These are phyloP conservation scores for Fusarium fujikuroi DNA, from an alignment of 2,329 filamentous ascomycete genomes.

Conservation along the genomic window DNA sequence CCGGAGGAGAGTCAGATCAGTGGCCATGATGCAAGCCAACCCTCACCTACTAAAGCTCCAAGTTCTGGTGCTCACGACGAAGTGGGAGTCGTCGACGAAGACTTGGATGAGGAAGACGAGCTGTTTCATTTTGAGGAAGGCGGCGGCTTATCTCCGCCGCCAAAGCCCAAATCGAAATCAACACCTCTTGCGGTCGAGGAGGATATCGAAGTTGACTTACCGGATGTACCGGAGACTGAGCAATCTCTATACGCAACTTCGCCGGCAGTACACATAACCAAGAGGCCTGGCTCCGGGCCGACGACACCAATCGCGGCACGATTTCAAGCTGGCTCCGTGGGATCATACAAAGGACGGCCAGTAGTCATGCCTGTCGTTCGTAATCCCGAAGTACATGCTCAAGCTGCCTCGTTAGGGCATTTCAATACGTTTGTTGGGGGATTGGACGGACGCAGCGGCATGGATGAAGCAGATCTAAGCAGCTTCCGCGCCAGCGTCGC, in stretches of 20 bases:
- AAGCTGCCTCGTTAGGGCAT: slow-evolving; percentile 60
- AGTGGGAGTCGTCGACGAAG: slow-evolving; percentile 13
- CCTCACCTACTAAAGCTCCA: slow-evolving; percentile 11
- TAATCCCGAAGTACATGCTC: slow-evolving; percentile 60
- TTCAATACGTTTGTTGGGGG: slow-evolving; percentile 64
- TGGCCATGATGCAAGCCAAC: slow-evolving; percentile 1
- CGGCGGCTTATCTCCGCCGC: slow-evolving; percentile 48
- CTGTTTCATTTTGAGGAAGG: slow-evolving; percentile 62
- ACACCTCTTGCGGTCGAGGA: slow-evolving; percentile 47
- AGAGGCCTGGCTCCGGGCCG: slow-evolving; percentile 41
- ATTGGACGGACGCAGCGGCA: slow-evolving; percentile 61
- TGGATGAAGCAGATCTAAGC: slow-evolving; percentile 58
- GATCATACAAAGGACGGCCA: slow-evolving; percentile 65
- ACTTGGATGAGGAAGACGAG: slow-evolving; percentile 48
- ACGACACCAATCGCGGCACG: slow-evolving; percentile 49
- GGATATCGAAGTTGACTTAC: slow-evolving; percentile 47
- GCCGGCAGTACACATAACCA: slow-evolving; percentile 55
- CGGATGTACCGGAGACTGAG: slow-evolving; percentile 37
- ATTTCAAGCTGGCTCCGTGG: slow-evolving; percentile 56
- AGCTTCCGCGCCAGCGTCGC: slow-evolving; percentile 57
- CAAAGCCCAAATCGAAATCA: slow-evolving; percentile 42
- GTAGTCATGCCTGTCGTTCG: slow-evolving; percentile 64
- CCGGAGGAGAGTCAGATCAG: slow-evolving; percentile 7
- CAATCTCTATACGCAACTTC: slow-evolving; percentile 55
- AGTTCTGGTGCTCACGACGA: not conserved